These are phyloP conservation scores for Rhynchospora tenuis DNA, from an alignment of 176 grass and related monocot genomes.

Conservation along the genomic window DNA sequence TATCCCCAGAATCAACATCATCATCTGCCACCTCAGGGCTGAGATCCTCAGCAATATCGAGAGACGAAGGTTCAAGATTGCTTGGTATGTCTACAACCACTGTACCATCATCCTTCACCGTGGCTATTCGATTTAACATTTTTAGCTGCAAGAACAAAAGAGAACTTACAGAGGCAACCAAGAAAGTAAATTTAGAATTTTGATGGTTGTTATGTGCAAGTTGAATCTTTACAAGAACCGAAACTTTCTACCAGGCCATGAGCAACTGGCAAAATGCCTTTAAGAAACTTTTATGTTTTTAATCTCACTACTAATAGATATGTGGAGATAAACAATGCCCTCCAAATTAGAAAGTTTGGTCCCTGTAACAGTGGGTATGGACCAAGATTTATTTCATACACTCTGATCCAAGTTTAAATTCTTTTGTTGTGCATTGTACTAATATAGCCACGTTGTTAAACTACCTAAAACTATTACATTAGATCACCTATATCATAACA, in stretches of 20 bases:
- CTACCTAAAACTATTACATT: not conserved
- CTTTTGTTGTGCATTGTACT: not conserved
- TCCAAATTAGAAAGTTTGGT: not conserved
- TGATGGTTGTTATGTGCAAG: not conserved
- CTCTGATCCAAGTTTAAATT: not conserved
- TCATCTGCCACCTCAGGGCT: conserved; percentile 24
- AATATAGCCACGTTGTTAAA: not conserved
- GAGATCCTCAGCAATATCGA: conserved; percentile 33
- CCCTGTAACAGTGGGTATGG: not conserved
- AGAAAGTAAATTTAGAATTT: not conserved
- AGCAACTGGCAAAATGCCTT: not conserved
- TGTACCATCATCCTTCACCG: conserved; percentile 75
- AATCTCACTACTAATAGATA: not conserved
- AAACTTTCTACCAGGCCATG: not conserved
- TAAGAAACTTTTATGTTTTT: not conserved
- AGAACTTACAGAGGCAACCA: not conserved
- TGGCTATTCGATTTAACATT: conserved; percentile 73
- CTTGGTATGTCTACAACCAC: conserved; percentile 62
- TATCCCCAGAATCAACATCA: conserved; percentile 33
- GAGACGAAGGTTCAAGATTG: conserved; percentile 37
- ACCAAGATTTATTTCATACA: not conserved
- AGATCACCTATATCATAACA: not conserved
- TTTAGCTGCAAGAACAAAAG: conserved; percentile 37
- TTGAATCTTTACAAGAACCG: not conserved
- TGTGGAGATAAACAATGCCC: not conserved